Conservation (phyloP, 176 grass and related monocot species). For the Bromus sterilis region DNA sequence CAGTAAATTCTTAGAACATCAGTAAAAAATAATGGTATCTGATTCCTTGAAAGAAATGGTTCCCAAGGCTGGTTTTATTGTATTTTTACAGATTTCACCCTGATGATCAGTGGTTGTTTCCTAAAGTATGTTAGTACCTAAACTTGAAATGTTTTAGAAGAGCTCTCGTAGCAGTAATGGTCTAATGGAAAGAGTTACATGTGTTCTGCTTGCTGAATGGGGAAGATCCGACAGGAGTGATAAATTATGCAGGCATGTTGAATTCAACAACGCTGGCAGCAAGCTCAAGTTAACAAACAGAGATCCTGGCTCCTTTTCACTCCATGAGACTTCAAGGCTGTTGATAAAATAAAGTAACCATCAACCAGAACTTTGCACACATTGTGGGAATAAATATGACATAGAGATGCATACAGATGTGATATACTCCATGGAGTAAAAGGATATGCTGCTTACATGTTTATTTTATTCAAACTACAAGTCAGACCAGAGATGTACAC, state of each 20-base stretch:
- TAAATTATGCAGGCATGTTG: constrained; percentile 78
- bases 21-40: not conserved
- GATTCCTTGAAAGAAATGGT: not conserved
- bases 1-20: not conserved
- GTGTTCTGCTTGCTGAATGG: constrained; percentile 46
- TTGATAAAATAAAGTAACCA: constrained; percentile 18
- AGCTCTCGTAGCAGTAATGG: not conserved
- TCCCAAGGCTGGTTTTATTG: not conserved
- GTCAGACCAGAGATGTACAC: constrained; percentile 74
- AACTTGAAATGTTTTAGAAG: constrained; percentile 9
- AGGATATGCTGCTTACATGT: constrained; percentile 47
- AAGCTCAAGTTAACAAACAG: constrained; percentile 76
- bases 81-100: not conserved
- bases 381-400: not conserved
- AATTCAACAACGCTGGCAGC: constrained; percentile 80
- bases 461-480: constrained; percentile 52
- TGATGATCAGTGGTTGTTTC: not conserved
- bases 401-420: not conserved
- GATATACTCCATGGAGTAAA: no score
- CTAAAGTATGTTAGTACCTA: not conserved
- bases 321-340: constrained; percentile 78
- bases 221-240: constrained; percentile 68
- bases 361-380: constrained; percentile 2
- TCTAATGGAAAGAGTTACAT: constrained; percentile 34
- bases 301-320: constrained; percentile 63